Evolutionary conservation across 2,329 filamentous ascomycete genomes (phyloP).

Genomic region (Sporothrix brasiliensis): DNA sequence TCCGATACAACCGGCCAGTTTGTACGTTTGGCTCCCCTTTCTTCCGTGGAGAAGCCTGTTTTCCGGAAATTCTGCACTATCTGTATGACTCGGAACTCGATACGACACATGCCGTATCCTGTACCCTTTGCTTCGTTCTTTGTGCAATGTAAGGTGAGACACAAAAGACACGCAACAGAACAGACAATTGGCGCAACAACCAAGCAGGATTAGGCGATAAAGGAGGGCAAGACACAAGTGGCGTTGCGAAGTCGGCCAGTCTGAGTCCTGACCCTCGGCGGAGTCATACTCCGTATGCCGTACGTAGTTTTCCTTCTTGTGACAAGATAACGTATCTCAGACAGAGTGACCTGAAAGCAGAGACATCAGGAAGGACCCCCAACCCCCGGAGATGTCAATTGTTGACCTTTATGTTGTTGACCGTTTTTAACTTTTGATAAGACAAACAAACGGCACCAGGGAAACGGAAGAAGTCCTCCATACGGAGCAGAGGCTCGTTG

Average conservation of each 20-base stretch:
- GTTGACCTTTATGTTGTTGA: neutral
- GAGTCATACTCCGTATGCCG: neutral
- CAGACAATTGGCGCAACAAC: neutral
- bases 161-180: neutral
- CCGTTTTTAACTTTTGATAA: constrained; percentile 3
- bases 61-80: neutral
- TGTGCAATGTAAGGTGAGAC: constrained; percentile 24
- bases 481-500: neutral
- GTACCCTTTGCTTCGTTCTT: neutral
- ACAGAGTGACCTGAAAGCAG: neutral
- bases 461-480: neutral
- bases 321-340: neutral
- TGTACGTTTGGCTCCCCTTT: neutral
- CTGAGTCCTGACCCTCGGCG: neutral
- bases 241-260: constrained; percentile 13
- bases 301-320: neutral
- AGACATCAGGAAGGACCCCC: neutral
- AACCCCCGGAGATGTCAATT: constrained; percentile 1
- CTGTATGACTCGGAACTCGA: neutral
- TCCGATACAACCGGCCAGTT: neutral
- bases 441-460: neutral
- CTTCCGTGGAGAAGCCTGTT: neutral
- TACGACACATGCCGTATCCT: neutral
- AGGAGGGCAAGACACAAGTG: neutral
- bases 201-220: constrained; percentile 14